Base-by-base conservation (phyloP, 2,329 filamentous ascomycete genomes). In the Venturiaceae sp. region DNA sequence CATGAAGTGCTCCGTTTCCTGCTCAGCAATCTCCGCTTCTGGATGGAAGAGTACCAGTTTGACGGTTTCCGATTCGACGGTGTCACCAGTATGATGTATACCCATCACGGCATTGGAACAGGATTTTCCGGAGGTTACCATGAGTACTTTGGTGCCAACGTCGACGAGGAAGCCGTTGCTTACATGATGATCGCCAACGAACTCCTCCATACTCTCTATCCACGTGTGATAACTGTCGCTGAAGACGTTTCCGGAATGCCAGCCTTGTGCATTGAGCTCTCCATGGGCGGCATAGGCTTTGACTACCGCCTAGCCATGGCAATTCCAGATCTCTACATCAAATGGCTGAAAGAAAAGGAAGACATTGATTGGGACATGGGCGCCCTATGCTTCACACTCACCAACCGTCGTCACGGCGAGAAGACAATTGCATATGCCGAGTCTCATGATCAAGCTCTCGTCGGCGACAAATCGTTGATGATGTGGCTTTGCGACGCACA, bases 241-340 rank as follows among this genome's bases (percentile, higher is more conserved):
- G 94, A 99, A 71, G 94, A 99, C 69, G 94, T 99, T 9, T 97
- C 92, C 7, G 94, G 94, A 19, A 99, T 99, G 94, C 94, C 94
- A 16, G 92, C 91, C n/a, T 79, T 99, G 53, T 97, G 94, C 72
- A 74, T 99, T 37, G 85, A 89, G 6, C 77, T 96, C 39, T 86
- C 87, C 1, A 78, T 96, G 1, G 94, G 94, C 19, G 94, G 94
- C 62, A 84, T 97, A 64, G 94, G 94, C 28, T 99, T 99, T 70
- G 94, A 99, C 74, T 99, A 99, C 73, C 85, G 94, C 64, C 83
- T 99, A 33, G 92, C 92, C 58, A 99, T 99, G 94, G 94, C 94
- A 4, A 85, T 99, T 62, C 94, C 94, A 3, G 94, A 99, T 72
- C 89, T 99, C 84, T 99, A 95, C 84, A 99, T 99, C 80, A 99